Base-by-base conservation (phyloP, 345 rosid species). In the Aquilaria sinensis region DNA sequence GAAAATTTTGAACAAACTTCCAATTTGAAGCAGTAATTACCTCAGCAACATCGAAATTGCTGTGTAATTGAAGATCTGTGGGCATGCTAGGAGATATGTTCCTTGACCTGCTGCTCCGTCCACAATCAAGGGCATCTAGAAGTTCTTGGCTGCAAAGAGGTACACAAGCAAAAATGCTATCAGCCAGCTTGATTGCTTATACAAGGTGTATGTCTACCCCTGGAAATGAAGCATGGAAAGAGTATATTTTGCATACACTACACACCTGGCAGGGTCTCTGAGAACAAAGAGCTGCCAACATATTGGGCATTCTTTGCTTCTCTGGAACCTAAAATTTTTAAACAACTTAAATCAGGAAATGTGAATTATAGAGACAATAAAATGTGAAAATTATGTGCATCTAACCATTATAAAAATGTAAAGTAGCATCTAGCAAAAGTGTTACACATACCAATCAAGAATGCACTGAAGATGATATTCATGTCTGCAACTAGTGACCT, bases 381-480 rank as follows among this genome's bases (percentile, higher is more conserved):
- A 60, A 29, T 23, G 34, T 4, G 10, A 50, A 3, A 32, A 37
- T 14, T 46, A 51, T 51, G 62, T 16, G 11, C 45, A 29, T 29
- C 50, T 6, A 37, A 9, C 48, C 48, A 4, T 37, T 37, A 57
- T 61, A 15, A 62, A 31, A 10, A 67, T n/a, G 41, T 0, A 34
- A 48, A 13, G 23, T 16, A 46, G 9, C 3, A 12, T 31, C 13
- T 10, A 30, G 52, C 60, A 59, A 53, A 59, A 60, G 16, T 23
- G 10, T 4, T 60, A 49, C 41, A 4, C 62, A 33, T 74, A 92
- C 98, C 98, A 93, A 68, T 89, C 98, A 62, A 89, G 83, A 77
- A 93, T 89, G 68, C 98, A 93, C 41, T 93, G 98, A 57, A 93
- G 94, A 70, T 93, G 97, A 73, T 89, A 93, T 52, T 87, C 96